phyloP scores from a whole-genome alignment of 495 filamentous ascomycete species.

The Trichoderma virens region DNA sequence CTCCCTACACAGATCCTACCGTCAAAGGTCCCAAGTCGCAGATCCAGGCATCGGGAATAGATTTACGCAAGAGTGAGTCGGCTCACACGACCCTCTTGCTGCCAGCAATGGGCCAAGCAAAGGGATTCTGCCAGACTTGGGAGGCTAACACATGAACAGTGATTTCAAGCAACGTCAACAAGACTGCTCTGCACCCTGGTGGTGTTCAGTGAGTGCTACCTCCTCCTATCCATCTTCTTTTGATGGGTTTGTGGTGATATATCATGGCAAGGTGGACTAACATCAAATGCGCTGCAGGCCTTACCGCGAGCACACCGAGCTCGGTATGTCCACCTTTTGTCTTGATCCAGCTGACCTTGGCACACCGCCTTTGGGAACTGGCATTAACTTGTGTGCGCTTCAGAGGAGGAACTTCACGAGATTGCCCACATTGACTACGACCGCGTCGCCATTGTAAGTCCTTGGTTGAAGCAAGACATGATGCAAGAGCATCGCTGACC shows the following conservation, averaged over 20 bases:
- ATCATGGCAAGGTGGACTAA: too few relatives aligned
- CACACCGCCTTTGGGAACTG: neutral
- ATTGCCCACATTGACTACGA: conserved; percentile 99
- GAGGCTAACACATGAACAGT: conserved; percentile 42
- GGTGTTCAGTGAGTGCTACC: conserved; percentile 73
- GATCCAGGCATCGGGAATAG: conserved; percentile 27
- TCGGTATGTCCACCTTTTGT: conserved; percentile 39
- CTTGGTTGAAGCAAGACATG: too few relatives aligned
- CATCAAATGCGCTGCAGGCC: conserved; percentile 40
- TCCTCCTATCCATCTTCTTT: conserved; percentile 15
- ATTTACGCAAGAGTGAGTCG: conserved; percentile 34
- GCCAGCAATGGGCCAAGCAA: neutral
- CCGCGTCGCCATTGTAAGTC: conserved; percentile 89
- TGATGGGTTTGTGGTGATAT: too few relatives aligned
- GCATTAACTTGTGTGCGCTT: conserved; percentile 17
- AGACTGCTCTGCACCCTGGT: conserved; percentile 77
- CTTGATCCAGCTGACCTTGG: conserved; percentile 3
- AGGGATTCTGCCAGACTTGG: neutral
- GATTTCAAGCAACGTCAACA: conserved; percentile 68
- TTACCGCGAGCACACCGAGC: conserved; percentile 80
- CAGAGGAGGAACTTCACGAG: conserved; percentile 90
- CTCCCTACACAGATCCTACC: conserved; percentile 41
- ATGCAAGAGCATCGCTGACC: too few relatives aligned
- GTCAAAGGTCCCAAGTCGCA: conserved; percentile 41
- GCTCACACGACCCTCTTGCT: neutral